Evolutionary conservation across 2,329 filamentous ascomycete genomes (phyloP).

Genomic region (Fusarium marasasianum): DNA sequence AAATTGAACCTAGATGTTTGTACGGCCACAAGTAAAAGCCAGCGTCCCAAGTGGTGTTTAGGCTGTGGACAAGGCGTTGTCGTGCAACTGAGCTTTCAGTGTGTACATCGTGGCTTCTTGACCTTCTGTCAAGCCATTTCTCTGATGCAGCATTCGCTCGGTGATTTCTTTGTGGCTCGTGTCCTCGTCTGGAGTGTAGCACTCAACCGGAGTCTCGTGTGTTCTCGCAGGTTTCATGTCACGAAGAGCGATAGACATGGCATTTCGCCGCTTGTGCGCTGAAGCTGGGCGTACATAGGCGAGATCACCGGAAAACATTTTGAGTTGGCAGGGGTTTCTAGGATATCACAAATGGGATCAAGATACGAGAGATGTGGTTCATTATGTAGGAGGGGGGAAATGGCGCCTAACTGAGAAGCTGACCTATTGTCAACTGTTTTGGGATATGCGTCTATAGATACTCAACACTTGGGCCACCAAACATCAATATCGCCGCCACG

Average conservation of each 20-base stretch:
- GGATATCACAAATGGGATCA: no score
- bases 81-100: neutral
- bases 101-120: neutral
- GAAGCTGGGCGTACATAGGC: constrained; percentile 32
- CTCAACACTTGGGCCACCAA: neutral
- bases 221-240: neutral
- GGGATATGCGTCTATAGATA: constrained; percentile 9
- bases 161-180: neutral
- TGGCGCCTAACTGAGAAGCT: neutral
- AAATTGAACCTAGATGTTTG: neutral
- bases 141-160: neutral
- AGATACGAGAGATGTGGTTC: neutral
- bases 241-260: constrained; percentile 30
- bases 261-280: neutral
- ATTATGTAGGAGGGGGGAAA: neutral
- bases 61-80: neutral
- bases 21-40: neutral
- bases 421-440: constrained; percentile 36
- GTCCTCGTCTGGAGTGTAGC: neutral
- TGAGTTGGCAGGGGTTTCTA: neutral
- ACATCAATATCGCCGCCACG: neutral
- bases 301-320: constrained; percentile 46
- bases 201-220: neutral
- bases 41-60: neutral
- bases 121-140: neutral